These are phyloP conservation scores for Moniliophthora roreri DNA, from an alignment of 1,284 basidiomycete genomes.

Conservation along the genomic window DNA sequence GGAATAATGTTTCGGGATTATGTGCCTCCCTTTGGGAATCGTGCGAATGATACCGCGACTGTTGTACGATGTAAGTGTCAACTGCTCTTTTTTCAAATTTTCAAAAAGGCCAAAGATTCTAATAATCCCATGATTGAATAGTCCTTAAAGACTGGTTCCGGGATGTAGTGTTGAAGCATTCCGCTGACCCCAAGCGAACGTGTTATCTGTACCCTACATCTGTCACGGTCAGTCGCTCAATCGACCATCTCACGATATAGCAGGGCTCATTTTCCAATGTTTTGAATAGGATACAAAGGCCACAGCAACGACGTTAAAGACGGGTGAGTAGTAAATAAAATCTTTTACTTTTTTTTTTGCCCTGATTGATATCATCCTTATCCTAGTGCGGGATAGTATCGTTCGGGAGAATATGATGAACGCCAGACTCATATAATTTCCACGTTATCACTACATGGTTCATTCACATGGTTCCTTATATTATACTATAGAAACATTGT, in stretches of 20 bases:
- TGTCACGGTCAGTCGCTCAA: slow-evolving; percentile 47
- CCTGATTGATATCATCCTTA: slow-evolving; percentile 9
- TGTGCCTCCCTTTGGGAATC: slow-evolving; percentile 33
- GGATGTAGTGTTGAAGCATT: slow-evolving; percentile 49
- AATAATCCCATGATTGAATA: slow-evolving; percentile 19
- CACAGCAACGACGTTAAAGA: slow-evolving; percentile 37
- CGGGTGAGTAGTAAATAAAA: slow-evolving; percentile 26
- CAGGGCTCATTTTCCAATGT: neutral
- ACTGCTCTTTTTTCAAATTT: neutral
- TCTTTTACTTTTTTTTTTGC: neutral
- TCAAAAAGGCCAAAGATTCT: no score
- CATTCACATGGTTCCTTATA: no score
- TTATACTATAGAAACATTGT: no score
- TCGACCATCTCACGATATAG: neutral
- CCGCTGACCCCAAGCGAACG: slow-evolving; percentile 39
- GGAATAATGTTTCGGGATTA: slow-evolving; percentile 32
- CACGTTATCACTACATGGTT: no score
- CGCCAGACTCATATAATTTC: slow-evolving; percentile 28
- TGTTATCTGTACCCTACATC: slow-evolving; percentile 62
- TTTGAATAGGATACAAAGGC: slow-evolving; percentile 38
- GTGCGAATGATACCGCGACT: slow-evolving; percentile 27
- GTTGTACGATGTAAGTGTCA: slow-evolving; percentile 41
- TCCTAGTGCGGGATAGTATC: slow-evolving; percentile 55
- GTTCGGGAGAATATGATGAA: slow-evolving; percentile 49
- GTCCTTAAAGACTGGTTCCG: slow-evolving; percentile 48